A percentile compares a stretch with the other conserved stretches of the same genome.
Conservation (phyloP, 2,329 filamentous ascomycete genomes). For the Penicillium glabrum region DNA sequence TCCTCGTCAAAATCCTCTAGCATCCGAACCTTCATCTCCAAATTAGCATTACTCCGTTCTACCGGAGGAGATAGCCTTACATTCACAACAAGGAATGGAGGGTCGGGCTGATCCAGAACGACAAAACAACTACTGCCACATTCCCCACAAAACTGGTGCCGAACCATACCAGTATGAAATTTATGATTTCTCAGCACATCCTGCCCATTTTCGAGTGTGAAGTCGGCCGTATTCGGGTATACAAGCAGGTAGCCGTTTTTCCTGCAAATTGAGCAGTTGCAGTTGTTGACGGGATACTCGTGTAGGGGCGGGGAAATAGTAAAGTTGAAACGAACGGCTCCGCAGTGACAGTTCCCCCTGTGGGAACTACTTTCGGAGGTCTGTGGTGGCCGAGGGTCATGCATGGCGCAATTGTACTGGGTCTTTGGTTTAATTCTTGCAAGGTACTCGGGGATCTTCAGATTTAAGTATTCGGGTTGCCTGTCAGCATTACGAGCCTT, state of each 20-base stretch:
- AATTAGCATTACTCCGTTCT: not conserved
- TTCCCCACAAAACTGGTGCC: slow-evolving; percentile 5
- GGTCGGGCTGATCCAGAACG: not conserved
- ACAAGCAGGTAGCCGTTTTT: slow-evolving; percentile 4
- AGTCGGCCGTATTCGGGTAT: not conserved
- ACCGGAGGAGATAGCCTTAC: not conserved
- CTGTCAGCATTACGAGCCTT: not conserved
- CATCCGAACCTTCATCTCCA: not conserved
- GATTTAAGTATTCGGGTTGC: not conserved
- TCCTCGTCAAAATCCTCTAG: not conserved
- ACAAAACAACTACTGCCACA: slow-evolving; percentile 4
- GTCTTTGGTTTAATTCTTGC: not conserved
- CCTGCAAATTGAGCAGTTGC: slow-evolving; percentile 1
- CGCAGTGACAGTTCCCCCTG: slow-evolving; percentile 3
- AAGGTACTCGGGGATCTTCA: not conserved
- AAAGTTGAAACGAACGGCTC: slow-evolving; percentile 1
- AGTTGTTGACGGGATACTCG: not conserved
- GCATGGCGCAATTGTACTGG: not conserved
- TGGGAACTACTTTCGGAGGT: slow-evolving; percentile 3
- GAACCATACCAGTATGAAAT: not conserved
- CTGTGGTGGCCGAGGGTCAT: not conserved
- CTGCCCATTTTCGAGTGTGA: not conserved
- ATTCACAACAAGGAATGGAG: not conserved
- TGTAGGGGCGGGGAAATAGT: not conserved
- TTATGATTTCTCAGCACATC: not conserved